phyloP scores from a whole-genome alignment of 2,329 filamentous ascomycete genomes.

The Neonectria faginata region DNA sequence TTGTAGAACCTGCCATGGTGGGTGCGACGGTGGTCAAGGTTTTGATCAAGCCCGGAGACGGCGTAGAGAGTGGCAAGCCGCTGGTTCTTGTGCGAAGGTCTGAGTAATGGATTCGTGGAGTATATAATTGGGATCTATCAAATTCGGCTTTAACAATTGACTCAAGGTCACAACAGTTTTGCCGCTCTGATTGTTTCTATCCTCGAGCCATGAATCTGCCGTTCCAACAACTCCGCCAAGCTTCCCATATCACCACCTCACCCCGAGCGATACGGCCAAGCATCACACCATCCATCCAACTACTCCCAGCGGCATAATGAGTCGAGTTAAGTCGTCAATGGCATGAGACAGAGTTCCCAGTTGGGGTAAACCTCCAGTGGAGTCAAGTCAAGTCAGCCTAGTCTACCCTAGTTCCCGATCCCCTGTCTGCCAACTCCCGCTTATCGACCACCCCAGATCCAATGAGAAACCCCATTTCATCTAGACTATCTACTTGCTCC shows the following conservation, averaged over 20 bases:
- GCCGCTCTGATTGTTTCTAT: too few species aligned
- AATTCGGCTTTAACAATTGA: not conserved
- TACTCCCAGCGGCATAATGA: not conserved
- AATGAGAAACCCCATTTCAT: not conserved
- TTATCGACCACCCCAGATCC: not conserved
- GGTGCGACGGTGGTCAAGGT: slow-evolving; percentile 20
- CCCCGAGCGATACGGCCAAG: not conserved
- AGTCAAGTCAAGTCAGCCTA: not conserved
- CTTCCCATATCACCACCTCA: not conserved
- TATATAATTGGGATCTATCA: not conserved
- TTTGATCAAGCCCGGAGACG: slow-evolving; percentile 24
- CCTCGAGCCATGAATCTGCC: not conserved
- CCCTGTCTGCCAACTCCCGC: not conserved
- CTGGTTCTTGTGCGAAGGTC: slow-evolving; percentile 17
- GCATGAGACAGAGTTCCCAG: slow-evolving; percentile 13
- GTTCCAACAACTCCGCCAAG: not conserved
- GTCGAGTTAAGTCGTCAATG: slow-evolving; percentile 9
- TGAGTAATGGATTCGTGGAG: not conserved
- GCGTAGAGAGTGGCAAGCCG: slow-evolving; percentile 28
- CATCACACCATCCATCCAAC: not conserved
- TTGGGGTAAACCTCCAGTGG: slow-evolving; percentile 4
- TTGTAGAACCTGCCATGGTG: slow-evolving; percentile 18
- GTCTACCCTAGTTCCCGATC: not conserved
- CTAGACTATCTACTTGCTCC: not conserved
- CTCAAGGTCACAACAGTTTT: too few species aligned